Evolutionary conservation across 2,329 filamentous ascomycete genomes (phyloP), one percentile per base, ranked within the genome.

Genomic region (Pseudogymnoascus sp.): DNA sequence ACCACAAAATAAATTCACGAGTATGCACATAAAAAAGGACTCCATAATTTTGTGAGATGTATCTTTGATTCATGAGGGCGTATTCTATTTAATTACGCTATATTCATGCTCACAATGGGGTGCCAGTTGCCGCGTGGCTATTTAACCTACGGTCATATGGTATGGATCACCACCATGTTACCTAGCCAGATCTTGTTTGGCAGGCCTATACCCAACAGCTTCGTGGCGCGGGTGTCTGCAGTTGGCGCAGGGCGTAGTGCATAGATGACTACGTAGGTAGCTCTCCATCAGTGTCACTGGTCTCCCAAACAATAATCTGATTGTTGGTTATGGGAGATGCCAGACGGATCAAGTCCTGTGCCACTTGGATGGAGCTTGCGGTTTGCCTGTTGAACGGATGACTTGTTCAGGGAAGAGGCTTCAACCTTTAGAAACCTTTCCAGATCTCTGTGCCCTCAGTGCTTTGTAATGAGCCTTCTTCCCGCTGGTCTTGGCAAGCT

Each of bases 401-500:
- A 57, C 28, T 21, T 19, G n/a, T 57, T 54, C 48, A 54, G 51
- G 8, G 14, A 34, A 11, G 13, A 64, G 54, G 64, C 68, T 64
- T 54, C 68, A 43, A 68, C 48, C 54, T 23, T 64, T 64, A 23
- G 62, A 14, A 57, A 57, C 57, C 25, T 63, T 28, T 66, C 41
- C 41, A n/a, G 72, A 79, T 67, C 85, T 78, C 75, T 85, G 83
- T 61, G 80, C 80, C 73, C 90, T 85, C 69, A 96, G 76, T 64
- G 87, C 88, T 74, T 93, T 93, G 80, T 97, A 98, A 71, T 90
- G 89, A 0, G 84, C 87, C 77, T 93, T 97, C 79, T 92, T 96
- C 62, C 95, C 95, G 71, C 90, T 96, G 23, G 83, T 85, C 78
- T 96, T 98, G 67, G 83, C 83, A 61, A 81, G 81, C 74, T 97